Percentiles rank a stretch among this genome's conserved stretches.
phyloP scores from a whole-genome alignment of 75 land plant genomes.

The Picea sitchensis region DNA sequence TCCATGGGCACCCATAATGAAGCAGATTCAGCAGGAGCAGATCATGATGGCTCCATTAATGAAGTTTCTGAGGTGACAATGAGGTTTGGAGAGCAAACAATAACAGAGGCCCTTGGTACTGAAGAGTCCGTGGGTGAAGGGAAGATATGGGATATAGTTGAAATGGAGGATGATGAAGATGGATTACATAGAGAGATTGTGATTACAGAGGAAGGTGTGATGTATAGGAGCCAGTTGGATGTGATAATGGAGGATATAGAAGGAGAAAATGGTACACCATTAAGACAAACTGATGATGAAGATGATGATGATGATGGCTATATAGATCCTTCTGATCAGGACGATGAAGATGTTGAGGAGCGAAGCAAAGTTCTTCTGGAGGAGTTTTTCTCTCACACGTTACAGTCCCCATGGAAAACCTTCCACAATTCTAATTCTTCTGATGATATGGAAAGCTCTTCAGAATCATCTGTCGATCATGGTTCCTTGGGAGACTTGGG shows the following conservation, averaged over 20 bases:
- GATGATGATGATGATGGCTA: not conserved
- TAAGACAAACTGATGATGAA: not conserved
- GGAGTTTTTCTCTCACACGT: not conserved
- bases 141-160: not conserved
- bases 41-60: not conserved
- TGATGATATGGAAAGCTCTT: slow-evolving; percentile 3
- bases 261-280: not conserved
- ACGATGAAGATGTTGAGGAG: not conserved
- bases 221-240: slow-evolving; percentile 1
- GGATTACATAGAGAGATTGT: not conserved
- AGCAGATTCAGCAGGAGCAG: no score
- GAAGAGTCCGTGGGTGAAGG: no score
- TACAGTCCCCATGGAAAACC: not conserved
- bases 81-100: not conserved
- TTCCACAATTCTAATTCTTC: not conserved
- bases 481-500: slow-evolving; percentile 4
- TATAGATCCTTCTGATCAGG: not conserved
- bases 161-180: not conserved
- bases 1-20: no score
- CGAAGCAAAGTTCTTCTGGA: not conserved
- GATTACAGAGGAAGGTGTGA: not conserved
- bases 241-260: slow-evolving; percentile 3
- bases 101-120: not conserved
- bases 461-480: not conserved
- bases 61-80: not conserved